Conservation (phyloP, 441 rosid species). For the Metrosideros polymorpha region DNA sequence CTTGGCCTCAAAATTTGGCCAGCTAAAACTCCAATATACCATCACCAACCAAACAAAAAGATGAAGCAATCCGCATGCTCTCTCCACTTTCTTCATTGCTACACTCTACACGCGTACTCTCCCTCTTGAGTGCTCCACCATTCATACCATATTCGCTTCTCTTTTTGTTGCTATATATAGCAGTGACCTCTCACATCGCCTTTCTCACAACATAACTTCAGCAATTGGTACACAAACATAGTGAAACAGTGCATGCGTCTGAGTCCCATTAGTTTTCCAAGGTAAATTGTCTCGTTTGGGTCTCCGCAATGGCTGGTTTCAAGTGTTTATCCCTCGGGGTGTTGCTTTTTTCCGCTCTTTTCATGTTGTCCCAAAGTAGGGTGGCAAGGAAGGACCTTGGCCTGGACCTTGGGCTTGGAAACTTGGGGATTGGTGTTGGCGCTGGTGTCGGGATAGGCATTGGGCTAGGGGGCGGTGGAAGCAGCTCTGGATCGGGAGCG, state of each 20-base stretch:
- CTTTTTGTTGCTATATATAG: not conserved
- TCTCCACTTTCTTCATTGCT: not conserved
- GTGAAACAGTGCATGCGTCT: not conserved
- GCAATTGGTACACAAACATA: not conserved
- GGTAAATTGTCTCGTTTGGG: not conserved
- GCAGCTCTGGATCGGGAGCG: conserved; percentile 17
- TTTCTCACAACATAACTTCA: not conserved
- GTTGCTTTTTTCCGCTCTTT: not conserved
- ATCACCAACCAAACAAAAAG: not conserved
- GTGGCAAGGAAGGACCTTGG: conserved; percentile 58
- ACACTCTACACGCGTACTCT: not conserved
- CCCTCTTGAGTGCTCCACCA: not conserved
- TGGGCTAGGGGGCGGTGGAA: conserved; percentile 46
- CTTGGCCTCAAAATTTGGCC: not conserved
- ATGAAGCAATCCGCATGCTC: not conserved
- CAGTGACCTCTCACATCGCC: not conserved
- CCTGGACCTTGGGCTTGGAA: conserved; percentile 32
- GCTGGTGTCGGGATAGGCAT: conserved; percentile 30
- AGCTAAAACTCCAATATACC: not conserved
- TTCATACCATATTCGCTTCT: not conserved
- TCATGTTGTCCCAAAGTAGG: conserved; percentile 16
- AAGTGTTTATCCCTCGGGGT: not conserved
- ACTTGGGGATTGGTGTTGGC: conserved; percentile 22
- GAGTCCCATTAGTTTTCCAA: not conserved
- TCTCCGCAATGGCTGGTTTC: not conserved